Percentiles rank a stretch among this genome's conserved stretches.
These are phyloP conservation scores for Helianthus annuus DNA, from an alignment of 129 eudicot species.

Conservation along the genomic window HanXRQr2.0-SUNRISE NC_035445.2:10031097-10031596, in stretches of 20 bases:
- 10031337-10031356: slow-evolving; percentile 84
- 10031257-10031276: not conserved
- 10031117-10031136: too few relatives aligned
- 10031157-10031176: not conserved
- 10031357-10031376: slow-evolving; percentile 99
- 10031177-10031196: not conserved
- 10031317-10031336: slow-evolving; percentile 93
- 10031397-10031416: slow-evolving; percentile 65
- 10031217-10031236: not conserved
- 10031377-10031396: slow-evolving; percentile 89
- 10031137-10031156: not conserved
- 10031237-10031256: not conserved
- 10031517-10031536: slow-evolving; percentile 49
- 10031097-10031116: too few relatives aligned
- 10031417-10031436: slow-evolving; percentile 52
- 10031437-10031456: slow-evolving; percentile 59
- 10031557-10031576: slow-evolving; percentile 67
- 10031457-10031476: slow-evolving; percentile 41
- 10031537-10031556: slow-evolving; percentile 68
- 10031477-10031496: slow-evolving; percentile 43
- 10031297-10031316: slow-evolving; percentile 69
- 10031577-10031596: slow-evolving; percentile 53
- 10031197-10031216: not conserved
- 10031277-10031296: slow-evolving; percentile 6
- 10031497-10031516: slow-evolving; percentile 45